Conservation (phyloP, 169 alveolate genomes). For the Condylostoma magnum region DNA sequence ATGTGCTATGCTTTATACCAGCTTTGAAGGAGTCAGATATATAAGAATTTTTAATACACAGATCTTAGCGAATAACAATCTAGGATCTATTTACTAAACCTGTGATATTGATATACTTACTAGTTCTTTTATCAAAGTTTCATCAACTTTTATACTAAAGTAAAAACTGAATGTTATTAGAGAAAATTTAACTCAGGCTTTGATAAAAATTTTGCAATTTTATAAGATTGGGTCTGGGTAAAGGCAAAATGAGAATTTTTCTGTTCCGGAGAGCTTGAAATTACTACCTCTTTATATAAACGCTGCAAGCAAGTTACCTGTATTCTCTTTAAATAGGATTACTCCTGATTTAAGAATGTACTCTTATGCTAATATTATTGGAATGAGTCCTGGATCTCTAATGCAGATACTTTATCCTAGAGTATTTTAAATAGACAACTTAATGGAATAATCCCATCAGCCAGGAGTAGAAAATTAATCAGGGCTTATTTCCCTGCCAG, state of each 20-base stretch:
- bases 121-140: background rate
- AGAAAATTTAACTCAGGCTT: background rate
- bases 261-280: background rate
- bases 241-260: background rate
- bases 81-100: background rate
- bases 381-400: background rate
- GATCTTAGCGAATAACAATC: background rate
- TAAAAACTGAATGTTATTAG: background rate
- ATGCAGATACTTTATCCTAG: background rate
- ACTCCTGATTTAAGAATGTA: background rate
- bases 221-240: background rate
- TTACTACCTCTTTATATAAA: constrained; percentile 5
- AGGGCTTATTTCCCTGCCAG: background rate
- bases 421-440: background rate
- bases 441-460: background rate
- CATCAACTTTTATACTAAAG: background rate
- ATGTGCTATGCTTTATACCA: constrained; percentile 7
- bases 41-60: background rate
- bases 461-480: background rate
- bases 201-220: background rate
- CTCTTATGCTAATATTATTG: background rate
- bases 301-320: background rate
- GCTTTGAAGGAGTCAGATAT: background rate
- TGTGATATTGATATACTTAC: background rate
- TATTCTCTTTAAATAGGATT: background rate